Conservation (phyloP, 805 yeast species). For the Torulaspora delbrueckii region DNA sequence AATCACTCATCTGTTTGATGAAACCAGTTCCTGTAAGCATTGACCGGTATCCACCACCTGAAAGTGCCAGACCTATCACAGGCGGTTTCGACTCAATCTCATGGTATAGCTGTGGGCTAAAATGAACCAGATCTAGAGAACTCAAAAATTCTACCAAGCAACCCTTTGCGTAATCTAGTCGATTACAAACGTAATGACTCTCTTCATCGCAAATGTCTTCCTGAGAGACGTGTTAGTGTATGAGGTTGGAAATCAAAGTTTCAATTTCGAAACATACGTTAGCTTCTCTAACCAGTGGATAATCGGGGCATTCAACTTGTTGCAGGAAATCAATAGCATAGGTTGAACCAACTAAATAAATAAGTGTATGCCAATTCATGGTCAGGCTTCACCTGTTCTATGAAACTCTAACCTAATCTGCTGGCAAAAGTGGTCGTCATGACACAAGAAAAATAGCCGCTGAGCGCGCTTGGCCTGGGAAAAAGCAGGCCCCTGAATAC, state of each 20-base stretch:
- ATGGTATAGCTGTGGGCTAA: slow-evolving; percentile 30
- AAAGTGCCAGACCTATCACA: slow-evolving; percentile 35
- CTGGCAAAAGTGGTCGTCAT: neutral
- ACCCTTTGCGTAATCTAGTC: slow-evolving; percentile 32
- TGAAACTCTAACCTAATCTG: too few relatives aligned
- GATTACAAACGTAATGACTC: slow-evolving; percentile 19
- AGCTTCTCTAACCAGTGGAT: slow-evolving; percentile 20
- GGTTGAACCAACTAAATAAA: neutral
- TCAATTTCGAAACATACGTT: slow-evolving; percentile 10
- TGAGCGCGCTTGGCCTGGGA: neutral
- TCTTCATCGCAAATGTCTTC: slow-evolving; percentile 20
- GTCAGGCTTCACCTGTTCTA: neutral
- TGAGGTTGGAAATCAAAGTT: too few relatives aligned
- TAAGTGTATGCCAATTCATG: neutral
- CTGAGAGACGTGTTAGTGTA: slow-evolving; percentile 4
- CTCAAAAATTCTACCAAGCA: slow-evolving; percentile 32
- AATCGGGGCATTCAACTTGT: slow-evolving; percentile 31
- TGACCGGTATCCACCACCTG: slow-evolving; percentile 39
- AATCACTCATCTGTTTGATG: slow-evolving; percentile 24
- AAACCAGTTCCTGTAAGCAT: slow-evolving; percentile 35
- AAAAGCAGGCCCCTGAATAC: neutral
- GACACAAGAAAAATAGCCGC: neutral
- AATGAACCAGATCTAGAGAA: slow-evolving; percentile 34
- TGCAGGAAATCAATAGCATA: slow-evolving; percentile 11
- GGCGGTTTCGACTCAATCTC: slow-evolving; percentile 25